These are phyloP conservation scores for Yamadazyma nakazawae DNA, from an alignment of 805 yeast species.

Conservation along the genomic window DNA sequence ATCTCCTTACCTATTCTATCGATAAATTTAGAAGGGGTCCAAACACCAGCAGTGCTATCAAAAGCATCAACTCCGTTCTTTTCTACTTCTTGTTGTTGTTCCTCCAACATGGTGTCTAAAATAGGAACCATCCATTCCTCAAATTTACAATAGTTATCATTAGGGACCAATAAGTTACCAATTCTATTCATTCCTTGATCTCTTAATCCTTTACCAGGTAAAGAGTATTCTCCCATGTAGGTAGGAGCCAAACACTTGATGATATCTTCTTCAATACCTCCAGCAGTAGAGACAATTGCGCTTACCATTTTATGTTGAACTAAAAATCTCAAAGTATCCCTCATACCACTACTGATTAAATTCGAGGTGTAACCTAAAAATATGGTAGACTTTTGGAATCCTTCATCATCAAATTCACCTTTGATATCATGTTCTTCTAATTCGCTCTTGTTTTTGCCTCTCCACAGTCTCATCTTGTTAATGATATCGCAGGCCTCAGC, in stretches of 20 bases:
- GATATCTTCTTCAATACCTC: slow-evolving; percentile 96
- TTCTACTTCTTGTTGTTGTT: slow-evolving; percentile 69
- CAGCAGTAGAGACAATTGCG: slow-evolving; percentile 95
- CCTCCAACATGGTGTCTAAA: slow-evolving; percentile 80
- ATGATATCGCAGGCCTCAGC: slow-evolving; percentile 90
- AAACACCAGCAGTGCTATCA: slow-evolving; percentile 62
- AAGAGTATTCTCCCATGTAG: slow-evolving; percentile 83
- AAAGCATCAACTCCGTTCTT: slow-evolving; percentile 49
- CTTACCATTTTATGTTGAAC: slow-evolving; percentile 94
- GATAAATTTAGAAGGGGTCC: slow-evolving; percentile 94
- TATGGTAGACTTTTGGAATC: slow-evolving; percentile 81
- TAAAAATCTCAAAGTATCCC: slow-evolving; percentile 84
- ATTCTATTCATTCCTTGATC: slow-evolving; percentile 97
- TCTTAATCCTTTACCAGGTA: slow-evolving; percentile 78
- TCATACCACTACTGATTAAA: slow-evolving; percentile 87
- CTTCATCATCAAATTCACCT: slow-evolving; percentile 75
- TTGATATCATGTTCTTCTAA: slow-evolving; percentile 62
- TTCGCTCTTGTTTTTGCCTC: slow-evolving; percentile 72
- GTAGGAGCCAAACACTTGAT: slow-evolving; percentile 97
- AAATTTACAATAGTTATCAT: slow-evolving; percentile 94
- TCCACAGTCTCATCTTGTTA: slow-evolving; percentile 89
- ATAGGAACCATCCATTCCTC: slow-evolving; percentile 99
- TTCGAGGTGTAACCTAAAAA: slow-evolving; percentile 97
- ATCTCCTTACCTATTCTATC: slow-evolving; percentile 95
- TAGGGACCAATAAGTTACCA: slow-evolving; percentile 95